Base-by-base conservation (phyloP, 1,139 yeast genomes). In the Nadsonia starkeyi-henricii region DNA sequence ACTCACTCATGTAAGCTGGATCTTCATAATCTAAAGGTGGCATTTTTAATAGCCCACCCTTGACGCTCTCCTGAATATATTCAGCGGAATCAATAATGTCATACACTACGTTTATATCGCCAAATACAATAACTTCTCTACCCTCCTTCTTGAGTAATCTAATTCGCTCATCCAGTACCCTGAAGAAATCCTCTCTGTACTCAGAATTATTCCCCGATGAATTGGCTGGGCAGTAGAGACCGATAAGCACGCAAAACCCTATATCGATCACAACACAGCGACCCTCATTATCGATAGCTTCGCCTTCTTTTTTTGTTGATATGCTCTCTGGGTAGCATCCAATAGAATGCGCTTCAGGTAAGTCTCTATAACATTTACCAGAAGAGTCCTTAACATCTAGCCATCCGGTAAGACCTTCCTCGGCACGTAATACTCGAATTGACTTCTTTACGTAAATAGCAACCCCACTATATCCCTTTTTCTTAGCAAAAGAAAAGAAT, bases 171-270 rank as follows among this genome's bases (percentile, higher is more conserved):
- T 86, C 74, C 47, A 91, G 62, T 0, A 75, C 64, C 18, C 69
- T 66, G 50, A 85, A 68, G 58, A 85, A 91, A 13, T 67, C 62
- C 44, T 77, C 59, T 44, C 95, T 67, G 56, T 70, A 82, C 19
- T 62, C 63, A 51, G 81, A 84, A 12, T 93, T 93, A 47, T 79
- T 85, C 2, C 79, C 88, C 0, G 86, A 75, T 0, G 96, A 85
- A 59, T 88, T 86, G 1, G 97, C 97, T 0, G 97, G 97, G 59
- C 97, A 89, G 60, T 91, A 91, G 1, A 86, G 73, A 0, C 89
- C 78, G 49, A 91, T 77, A 0, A 91, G 63, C 1, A 79, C 64
- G 53, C 76, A 73, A 51, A 64, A 69, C 0, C 79, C 81, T 28
- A 89, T 60, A 59, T 91, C 97, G 1, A 89, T 66, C 9, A 85